Conservation (phyloP, 78 protist genomes). For the Pigoraptor vietnamica region DNA sequence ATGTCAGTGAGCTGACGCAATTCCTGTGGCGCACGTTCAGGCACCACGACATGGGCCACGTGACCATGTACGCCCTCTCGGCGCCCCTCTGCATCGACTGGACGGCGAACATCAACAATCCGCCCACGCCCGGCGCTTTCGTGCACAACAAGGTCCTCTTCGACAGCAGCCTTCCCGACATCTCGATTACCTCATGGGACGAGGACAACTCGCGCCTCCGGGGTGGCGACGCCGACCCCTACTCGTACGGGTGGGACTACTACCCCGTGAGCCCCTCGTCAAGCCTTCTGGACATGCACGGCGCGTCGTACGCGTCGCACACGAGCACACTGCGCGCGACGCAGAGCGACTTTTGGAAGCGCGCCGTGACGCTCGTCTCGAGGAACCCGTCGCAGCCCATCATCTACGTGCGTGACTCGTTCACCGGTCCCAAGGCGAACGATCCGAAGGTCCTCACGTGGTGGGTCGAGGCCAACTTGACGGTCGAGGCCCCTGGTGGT, state of each 20-base stretch:
- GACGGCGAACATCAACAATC: not conserved
- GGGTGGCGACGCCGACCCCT: not conserved
- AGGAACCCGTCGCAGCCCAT: not conserved
- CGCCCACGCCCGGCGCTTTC: not conserved
- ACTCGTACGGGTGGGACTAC: not conserved
- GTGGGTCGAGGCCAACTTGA: not conserved
- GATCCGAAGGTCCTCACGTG: not conserved
- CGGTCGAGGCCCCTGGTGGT: not conserved
- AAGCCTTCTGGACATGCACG: not conserved
- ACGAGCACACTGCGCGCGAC: not conserved
- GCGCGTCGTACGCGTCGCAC: not conserved
- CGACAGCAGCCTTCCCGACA: not conserved
- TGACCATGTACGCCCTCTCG: not conserved
- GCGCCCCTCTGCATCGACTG: not conserved
- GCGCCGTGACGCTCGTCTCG: not conserved
- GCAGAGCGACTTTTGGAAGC: not conserved
- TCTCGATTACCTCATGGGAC: not conserved
- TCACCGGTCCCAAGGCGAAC: not conserved
- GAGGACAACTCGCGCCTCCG: not conserved
- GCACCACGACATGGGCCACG: not conserved
- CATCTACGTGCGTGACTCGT: not conserved
- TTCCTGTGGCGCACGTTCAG: too few species aligned
- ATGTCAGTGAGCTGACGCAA: too few species aligned
- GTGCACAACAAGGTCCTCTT: not conserved
- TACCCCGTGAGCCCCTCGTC: not conserved